Evolutionary conservation across 495 filamentous ascomycete genomes (phyloP), one percentile per base, ranked within the genome.

Genomic region (Polyplosphaeria fusca): DNA sequence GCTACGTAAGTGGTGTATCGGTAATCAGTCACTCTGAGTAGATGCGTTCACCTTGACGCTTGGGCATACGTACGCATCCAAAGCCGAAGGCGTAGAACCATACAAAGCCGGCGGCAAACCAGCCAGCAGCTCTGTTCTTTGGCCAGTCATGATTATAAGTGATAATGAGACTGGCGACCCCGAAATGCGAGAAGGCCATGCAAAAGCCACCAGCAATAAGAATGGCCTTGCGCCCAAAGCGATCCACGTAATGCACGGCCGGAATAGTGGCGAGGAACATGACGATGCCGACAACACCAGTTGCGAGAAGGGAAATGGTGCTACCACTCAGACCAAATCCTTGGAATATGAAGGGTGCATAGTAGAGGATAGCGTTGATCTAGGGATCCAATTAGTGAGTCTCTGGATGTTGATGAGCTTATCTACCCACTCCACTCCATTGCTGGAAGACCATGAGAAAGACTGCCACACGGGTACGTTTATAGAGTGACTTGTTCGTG

Each of bases 41-140:
- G n/a, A n/a, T n/a, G n/a, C n/a, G n/a, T n/a, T n/a, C n/a, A n/a
- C n/a, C n/a, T n/a, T n/a, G n/a, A n/a, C n/a, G n/a, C n/a, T n/a
- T n/a, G n/a, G n/a, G n/a, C n/a, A n/a, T n/a, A n/a, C n/a, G n/a
- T n/a, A n/a, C n/a, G n/a, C n/a, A n/a, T n/a, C 76, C 76, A 58
- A 80, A 80, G 7, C 73, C 66, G 30, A 75, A 41, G 72, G 76
- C 76, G 57, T 80, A 80, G 45, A 79, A 67, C 30, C 79, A 59
- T 37, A 77, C 75, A 38, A 77, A 69, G 1, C 70, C 77, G 1
- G 75, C 73, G 43, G 71, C 71, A n/a, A 70, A 65, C 79, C 78
- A 82, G 16, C 79, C 79, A 43, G 71, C 70, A 0, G 68, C 50
- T 12, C 71, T 66, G 49, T 80, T 76, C 1, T 52, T 59, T 1